phyloP scores from a whole-genome alignment of 352 stramenopile species.

The Aphanomyces cochlioides region DNA sequence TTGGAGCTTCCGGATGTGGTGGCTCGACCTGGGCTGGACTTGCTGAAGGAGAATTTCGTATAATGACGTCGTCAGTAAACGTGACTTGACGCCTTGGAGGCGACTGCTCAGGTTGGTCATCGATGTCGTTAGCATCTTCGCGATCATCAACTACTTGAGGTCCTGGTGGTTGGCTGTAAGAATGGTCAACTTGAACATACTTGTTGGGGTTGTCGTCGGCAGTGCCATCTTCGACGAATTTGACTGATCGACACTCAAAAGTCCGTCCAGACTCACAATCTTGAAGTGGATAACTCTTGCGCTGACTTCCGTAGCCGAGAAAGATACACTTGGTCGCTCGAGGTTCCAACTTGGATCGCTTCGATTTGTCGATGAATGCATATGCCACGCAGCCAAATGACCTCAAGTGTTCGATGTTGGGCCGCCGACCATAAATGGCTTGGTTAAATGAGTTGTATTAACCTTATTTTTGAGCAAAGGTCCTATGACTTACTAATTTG shows the following conservation, averaged over 20 bases:
- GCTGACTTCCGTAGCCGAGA: neutral
- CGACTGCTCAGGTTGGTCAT: too few species aligned
- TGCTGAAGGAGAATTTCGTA: too few species aligned
- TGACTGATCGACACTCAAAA: constrained; percentile 8
- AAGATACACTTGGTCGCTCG: constrained; percentile 28
- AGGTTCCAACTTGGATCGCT: constrained; percentile 27
- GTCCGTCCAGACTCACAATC: neutral
- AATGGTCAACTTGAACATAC: neutral
- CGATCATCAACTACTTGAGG: constrained; percentile 9
- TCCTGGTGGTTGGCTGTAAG: constrained; percentile 22
- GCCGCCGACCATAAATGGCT: constrained; percentile 8
- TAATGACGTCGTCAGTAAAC: too few species aligned
- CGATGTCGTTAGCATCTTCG: neutral
- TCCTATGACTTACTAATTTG: too few species aligned
- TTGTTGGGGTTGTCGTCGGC: neutral
- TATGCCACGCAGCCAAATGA: constrained; percentile 31
- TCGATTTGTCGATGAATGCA: constrained; percentile 27
- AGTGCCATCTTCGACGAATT: constrained; percentile 25
- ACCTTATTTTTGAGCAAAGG: too few species aligned
- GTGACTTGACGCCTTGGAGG: too few species aligned
- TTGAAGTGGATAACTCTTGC: constrained; percentile 24
- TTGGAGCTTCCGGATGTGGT: neutral
- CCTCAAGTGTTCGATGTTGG: constrained; percentile 26
- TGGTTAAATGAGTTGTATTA: neutral
- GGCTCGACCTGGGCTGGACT: too few species aligned